Evolutionary conservation across 805 yeast species (phyloP).

Genomic region (Candida fluviatilis): DNA sequence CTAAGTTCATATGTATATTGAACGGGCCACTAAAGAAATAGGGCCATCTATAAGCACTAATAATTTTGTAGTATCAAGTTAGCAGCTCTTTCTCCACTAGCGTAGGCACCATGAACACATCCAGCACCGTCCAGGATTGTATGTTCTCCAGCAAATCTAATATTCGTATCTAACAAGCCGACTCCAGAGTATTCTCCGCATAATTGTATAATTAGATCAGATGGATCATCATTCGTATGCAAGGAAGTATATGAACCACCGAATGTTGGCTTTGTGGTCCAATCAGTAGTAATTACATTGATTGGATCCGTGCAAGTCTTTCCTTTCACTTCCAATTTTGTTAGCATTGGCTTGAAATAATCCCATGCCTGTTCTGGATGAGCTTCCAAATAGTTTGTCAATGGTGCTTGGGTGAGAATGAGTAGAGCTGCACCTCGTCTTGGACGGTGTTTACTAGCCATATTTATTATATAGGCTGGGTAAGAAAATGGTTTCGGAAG

Average conservation of each 20-base stretch:
- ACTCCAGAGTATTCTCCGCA: slow-evolving; percentile 34
- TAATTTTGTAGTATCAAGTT: slow-evolving; percentile 23
- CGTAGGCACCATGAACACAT: slow-evolving; percentile 89
- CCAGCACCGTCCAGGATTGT: slow-evolving; percentile 85
- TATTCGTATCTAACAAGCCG: slow-evolving; percentile 36
- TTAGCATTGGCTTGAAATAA: slow-evolving; percentile 52
- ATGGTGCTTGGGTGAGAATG: slow-evolving; percentile 67
- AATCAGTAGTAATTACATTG: slow-evolving; percentile 49
- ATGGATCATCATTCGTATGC: slow-evolving; percentile 64
- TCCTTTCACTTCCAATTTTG: slow-evolving; percentile 13
- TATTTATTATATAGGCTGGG: slow-evolving; percentile 62
- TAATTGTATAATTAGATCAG: slow-evolving; percentile 57
- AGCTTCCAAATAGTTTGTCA: slow-evolving; percentile 57
- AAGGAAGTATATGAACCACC: slow-evolving; percentile 82
- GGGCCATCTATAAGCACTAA: too few species aligned
- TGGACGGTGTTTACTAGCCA: slow-evolving; percentile 37
- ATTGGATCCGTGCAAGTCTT: slow-evolving; percentile 19
- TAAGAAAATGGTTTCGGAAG: slow-evolving; percentile 48
- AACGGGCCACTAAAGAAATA: too few species aligned
- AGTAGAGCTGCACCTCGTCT: slow-evolving; percentile 48
- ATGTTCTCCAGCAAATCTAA: slow-evolving; percentile 91
- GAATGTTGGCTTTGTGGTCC: slow-evolving; percentile 79
- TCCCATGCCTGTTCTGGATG: slow-evolving; percentile 53
- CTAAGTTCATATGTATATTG: too few species aligned
- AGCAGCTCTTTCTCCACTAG: slow-evolving; percentile 63